Conservation (phyloP, 1,284 basidiomycete genomes). For the Puccinia sorghi region DNA sequence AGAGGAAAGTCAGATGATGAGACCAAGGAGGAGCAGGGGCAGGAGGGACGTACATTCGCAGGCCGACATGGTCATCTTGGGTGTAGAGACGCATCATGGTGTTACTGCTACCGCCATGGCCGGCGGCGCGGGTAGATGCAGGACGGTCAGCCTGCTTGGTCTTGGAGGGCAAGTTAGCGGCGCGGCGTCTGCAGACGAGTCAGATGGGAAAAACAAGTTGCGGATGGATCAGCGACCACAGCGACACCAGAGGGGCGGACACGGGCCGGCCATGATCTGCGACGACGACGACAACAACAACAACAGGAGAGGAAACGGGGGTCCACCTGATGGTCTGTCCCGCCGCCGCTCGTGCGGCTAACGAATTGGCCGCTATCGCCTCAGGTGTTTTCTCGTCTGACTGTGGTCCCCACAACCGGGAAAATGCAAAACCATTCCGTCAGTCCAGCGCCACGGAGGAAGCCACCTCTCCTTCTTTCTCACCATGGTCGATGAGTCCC, state of each 20-base stretch:
- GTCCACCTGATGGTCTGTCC: constrained; percentile 41
- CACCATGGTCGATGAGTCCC: too few relatives aligned
- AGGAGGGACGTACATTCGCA: constrained; percentile 54
- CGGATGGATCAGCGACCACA: neutral
- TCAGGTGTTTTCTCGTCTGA: constrained; percentile 41
- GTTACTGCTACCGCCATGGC: constrained; percentile 58
- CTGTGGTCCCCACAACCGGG: neutral
- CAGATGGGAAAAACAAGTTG: neutral
- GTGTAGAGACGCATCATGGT: constrained; percentile 59
- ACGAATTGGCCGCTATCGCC: constrained; percentile 38
- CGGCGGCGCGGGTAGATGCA: constrained; percentile 58
- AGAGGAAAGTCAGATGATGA: neutral
- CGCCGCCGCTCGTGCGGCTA: constrained; percentile 46
- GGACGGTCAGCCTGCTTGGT: constrained; percentile 53
- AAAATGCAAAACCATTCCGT: too few relatives aligned
- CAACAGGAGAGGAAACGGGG: too few relatives aligned
- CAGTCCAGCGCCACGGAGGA: too few relatives aligned
- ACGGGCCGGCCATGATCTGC: neutral
- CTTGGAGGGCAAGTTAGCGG: constrained; percentile 55
- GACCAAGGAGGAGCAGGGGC: too few relatives aligned
- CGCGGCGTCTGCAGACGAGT: constrained; percentile 53
- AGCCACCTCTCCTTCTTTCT: too few relatives aligned
- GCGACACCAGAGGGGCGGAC: too few relatives aligned
- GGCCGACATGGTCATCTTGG: constrained; percentile 57
- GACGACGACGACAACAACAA: neutral